phyloP scores from a whole-genome alignment of 495 filamentous ascomycete genomes.

The Xanthoparmelia taractica region DNA sequence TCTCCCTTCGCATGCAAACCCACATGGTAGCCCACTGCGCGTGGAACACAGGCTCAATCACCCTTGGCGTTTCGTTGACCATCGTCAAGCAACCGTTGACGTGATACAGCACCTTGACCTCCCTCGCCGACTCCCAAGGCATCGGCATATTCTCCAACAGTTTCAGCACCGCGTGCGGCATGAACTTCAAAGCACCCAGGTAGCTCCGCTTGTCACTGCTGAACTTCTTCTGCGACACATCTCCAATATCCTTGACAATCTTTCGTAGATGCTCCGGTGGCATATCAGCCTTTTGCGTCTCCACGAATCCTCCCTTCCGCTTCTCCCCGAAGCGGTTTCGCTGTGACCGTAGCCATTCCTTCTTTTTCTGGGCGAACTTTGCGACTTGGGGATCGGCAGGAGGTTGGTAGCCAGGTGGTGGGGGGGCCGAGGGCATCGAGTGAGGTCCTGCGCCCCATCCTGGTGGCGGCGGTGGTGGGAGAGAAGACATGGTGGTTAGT shows the following conservation, averaged over 20 bases:
- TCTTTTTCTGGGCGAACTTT: constrained; percentile 97
- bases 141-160: constrained; percentile 99
- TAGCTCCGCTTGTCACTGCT: constrained; percentile 98
- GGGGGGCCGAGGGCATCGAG: constrained; percentile 67
- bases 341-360: constrained; percentile 92
- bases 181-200: constrained; percentile 95
- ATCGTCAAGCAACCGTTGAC: constrained; percentile 96
- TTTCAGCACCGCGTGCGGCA: constrained; percentile 99
- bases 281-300: constrained; percentile 98
- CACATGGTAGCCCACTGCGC: constrained; percentile 99
- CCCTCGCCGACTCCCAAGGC: constrained; percentile 94
- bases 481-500: constrained; percentile 61
- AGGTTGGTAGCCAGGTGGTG: constrained; percentile 83
- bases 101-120: constrained; percentile 97
- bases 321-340: constrained; percentile 94
- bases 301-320: constrained; percentile 89
- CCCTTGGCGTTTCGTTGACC: constrained; percentile 93
- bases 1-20: constrained; percentile 96
- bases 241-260: constrained; percentile 96
- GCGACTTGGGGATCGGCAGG: constrained; percentile 78
- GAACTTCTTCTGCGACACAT: constrained; percentile 99
- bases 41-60: constrained; percentile 97
- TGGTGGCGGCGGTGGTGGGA: constrained; percentile 73
- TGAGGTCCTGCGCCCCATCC: constrained; percentile 68
- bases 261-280: constrained; percentile 97